phyloP scores from a whole-genome alignment of 805 yeast genomes.

The Saturnispora mendoncae region DNA sequence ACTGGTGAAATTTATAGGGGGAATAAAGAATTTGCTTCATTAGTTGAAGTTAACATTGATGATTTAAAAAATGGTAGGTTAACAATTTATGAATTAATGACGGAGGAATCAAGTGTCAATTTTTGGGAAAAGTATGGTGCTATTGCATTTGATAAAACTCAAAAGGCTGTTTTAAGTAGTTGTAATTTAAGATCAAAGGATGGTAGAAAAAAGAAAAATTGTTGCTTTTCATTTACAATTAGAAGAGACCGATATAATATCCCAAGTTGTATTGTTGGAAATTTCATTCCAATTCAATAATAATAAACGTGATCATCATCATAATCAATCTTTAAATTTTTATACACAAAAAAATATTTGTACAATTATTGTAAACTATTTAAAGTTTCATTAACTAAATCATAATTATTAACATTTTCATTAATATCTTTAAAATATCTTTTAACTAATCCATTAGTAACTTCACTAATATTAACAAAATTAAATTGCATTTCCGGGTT shows the following conservation, averaged over 20 bases:
- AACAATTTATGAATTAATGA: conserved; percentile 89
- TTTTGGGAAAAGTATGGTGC: conserved; percentile 98
- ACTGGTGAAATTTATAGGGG: conserved; percentile 95
- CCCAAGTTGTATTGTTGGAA: conserved; percentile 93
- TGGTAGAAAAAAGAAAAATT: conserved; percentile 69
- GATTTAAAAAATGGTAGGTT: conserved; percentile 86
- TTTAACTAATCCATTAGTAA: conserved; percentile 23
- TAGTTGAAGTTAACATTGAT: conserved; percentile 84
- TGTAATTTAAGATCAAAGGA: conserved; percentile 80
- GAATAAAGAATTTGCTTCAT: conserved; percentile 88
- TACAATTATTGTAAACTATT: conserved; percentile 10
- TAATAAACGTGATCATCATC: no score
- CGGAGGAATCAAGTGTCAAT: conserved; percentile 91
- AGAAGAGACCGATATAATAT: conserved; percentile 88
- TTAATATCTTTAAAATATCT: conserved; percentile 19
- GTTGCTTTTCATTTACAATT: conserved; percentile 92
- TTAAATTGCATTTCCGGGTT: conserved; percentile 12
- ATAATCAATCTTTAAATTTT: no score
- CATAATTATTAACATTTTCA: conserved; percentile 5
- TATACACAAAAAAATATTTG: no score
- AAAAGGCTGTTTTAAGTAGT: conserved; percentile 88
- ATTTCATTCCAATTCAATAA: conserved; percentile 68
- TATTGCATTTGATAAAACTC: conserved; percentile 91
- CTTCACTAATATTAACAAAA: conserved; percentile 26
- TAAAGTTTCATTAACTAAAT: conserved; percentile 11